These are phyloP conservation scores for Exutisphaerella laricina DNA, from an alignment of 2,329 filamentous ascomycete species.

Conservation along the genomic window DNA sequence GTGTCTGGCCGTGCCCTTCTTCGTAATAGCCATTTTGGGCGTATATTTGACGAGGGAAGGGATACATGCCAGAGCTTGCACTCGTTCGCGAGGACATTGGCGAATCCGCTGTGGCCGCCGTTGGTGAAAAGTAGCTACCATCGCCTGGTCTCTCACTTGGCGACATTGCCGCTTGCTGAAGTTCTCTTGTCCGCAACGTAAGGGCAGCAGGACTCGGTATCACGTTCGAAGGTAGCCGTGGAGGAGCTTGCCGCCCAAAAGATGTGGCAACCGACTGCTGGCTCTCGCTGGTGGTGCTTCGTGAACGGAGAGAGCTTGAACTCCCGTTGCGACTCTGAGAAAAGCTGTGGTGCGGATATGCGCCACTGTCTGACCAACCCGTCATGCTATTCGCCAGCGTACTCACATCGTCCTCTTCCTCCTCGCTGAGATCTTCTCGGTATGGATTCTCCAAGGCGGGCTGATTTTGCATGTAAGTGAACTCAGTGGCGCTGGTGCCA, in stretches of 20 bases:
- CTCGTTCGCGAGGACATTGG: constrained; percentile 62
- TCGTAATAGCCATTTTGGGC: constrained; percentile 59
- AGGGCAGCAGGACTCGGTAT: constrained; percentile 45
- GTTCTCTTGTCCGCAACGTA: constrained; percentile 61
- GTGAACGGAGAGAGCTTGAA: constrained; percentile 21
- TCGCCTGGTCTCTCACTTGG: constrained; percentile 53
- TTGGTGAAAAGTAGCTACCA: constrained; percentile 94
- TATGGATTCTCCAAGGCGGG: constrained; percentile 76
- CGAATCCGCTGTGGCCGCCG: constrained; percentile 70
- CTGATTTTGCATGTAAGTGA: constrained; percentile 70
- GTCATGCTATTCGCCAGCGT: constrained; percentile 33
- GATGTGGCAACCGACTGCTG: constrained; percentile 2
- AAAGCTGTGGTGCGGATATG: constrained; percentile 7
- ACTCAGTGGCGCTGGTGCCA: constrained; percentile 61
- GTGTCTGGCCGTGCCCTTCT: constrained; percentile 58
- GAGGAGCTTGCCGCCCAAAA: constrained; percentile 42
- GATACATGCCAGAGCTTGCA: constrained; percentile 65
- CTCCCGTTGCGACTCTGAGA: constrained; percentile 22
- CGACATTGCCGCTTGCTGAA: constrained; percentile 47
- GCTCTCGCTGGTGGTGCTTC: constrained; percentile 23
- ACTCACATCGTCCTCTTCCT: constrained; percentile 48
- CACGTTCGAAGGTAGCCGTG: constrained; percentile 64
- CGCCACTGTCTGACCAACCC: constrained; percentile 21
- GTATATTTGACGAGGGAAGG: constrained; percentile 69
- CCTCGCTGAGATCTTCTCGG: constrained; percentile 52